Evolutionary conservation across 192 early-diverging fungal species (phyloP), one percentile per base, ranked within the genome.

Genomic region (Funneliformis geosporum): DNA sequence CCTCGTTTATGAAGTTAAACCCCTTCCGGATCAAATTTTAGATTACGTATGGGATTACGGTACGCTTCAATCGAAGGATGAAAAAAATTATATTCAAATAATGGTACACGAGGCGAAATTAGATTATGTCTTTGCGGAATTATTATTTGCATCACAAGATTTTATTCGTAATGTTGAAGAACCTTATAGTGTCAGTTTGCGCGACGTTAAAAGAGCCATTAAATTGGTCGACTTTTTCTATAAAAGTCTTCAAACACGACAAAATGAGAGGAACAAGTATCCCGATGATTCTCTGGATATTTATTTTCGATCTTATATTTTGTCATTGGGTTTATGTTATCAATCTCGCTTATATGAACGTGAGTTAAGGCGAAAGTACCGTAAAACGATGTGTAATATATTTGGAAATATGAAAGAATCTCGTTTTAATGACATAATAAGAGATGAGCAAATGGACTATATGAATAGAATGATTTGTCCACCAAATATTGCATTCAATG

Each of bases 31-130:
- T 59, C 66, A 67, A 64, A 64, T 79, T 33, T 16, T 79, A 8
- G 78, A 79, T 79, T 55, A 71, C 33, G 69, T 79, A 16, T 79
- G 78, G 78, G 78, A 79, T 40, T 79, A 72, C 21, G 78, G 78
- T 3, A 55, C 60, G 8, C 38, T 79, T 12, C 27, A 79, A 27
- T 27, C 65, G 27, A 27, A 5, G 9, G 78, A 79, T 42, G 67
- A 69, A 42, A 0, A 0, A 21, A 33, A 21, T 42, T 69, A 69
- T 23, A 69, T 69, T n/a, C 0, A 74, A 50, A 74, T 74, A 10
- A 74, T 74, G 73, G 73, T 74, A 2, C 1, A 23, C 2, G 47
- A 38, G 21, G 2, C 11, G 28, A 18, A 59, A 50, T 59, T 59
- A 74, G 11, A 50, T 16, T 2, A 50, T 18, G 12, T 79, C 11